Base-by-base conservation (phyloP, 257 asterid species). In the Lycium ferocissimum region DNA sequence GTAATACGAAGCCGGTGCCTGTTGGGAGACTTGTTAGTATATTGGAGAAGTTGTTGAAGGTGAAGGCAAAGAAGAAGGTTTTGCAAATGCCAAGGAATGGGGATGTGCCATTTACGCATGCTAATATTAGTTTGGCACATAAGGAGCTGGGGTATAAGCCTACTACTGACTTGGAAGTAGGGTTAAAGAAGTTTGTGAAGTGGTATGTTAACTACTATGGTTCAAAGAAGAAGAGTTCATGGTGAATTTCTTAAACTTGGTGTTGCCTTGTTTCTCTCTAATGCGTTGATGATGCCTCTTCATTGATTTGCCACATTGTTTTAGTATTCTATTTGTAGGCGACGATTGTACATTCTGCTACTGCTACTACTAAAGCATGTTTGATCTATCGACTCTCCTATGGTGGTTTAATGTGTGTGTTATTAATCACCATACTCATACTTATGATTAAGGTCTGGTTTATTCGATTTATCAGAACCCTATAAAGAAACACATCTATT, bases 81-180 rank as follows among this genome's bases (percentile, higher is more conserved):
- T 6, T 92, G 88, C 83, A 83, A 33, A 86, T 94, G 95, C 98
- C 98, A 0, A 89, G 92, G 73, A 94, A 94, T 82, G 98, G 98
- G 13, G 97, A 94, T 11, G 98, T 94, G 14, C 70, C 90, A 65
- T 94, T 88, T 69, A 94, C 98, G 0, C 98, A 93, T 61, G 98
- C 98, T 3, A 92, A 94, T 38, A 90, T 94, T 53, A 94, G 88
- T 75, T 87, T 92, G 91, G 98, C 97, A 1, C 82, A 72, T 51
- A 88, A 38, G 84, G 98, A 94, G 90, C 91, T 94, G 3, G 97
- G 97, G 3, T 94, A 94, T 84, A 91, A 88, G 80, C 97, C 98
- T 2, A 88, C 88, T 1, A 92, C 92, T 26, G 91, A 93, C 90
- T 69, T 94, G 86, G 94, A 91, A 84, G 88, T 86, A 0, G 97